Evolutionary conservation across 805 yeast genomes (phyloP).

Genomic region (Nadsonia fulvescens): DNA sequence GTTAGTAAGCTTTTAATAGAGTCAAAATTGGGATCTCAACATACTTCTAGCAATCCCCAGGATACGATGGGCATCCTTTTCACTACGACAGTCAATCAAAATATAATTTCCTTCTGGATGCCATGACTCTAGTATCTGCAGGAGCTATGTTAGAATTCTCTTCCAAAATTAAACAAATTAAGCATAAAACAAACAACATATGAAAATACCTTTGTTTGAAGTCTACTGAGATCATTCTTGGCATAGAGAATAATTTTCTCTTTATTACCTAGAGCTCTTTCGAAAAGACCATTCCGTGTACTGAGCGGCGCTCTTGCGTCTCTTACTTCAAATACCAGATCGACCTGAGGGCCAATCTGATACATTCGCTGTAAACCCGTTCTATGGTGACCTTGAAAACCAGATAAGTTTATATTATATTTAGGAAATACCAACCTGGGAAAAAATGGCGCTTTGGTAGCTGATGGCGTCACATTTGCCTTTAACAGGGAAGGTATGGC

Average conservation of each 20-base stretch:
- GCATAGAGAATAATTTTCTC: constrained; percentile 53
- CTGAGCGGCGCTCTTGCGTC: constrained; percentile 83
- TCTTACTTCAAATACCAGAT: constrained; percentile 65
- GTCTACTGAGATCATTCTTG: constrained; percentile 45
- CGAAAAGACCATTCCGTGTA: constrained; percentile 66
- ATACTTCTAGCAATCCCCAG: constrained; percentile 30
- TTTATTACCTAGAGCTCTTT: constrained; percentile 38
- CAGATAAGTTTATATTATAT: constrained; percentile 1
- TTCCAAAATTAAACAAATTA: too few relatives aligned
- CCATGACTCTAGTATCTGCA: constrained; percentile 32
- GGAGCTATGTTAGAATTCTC: too few relatives aligned
- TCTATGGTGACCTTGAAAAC: constrained; percentile 3
- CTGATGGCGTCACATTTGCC: too few relatives aligned
- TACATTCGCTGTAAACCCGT: too few relatives aligned
- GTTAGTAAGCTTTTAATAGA: too few relatives aligned
- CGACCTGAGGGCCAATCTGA: constrained; percentile 71
- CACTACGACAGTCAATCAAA: constrained; percentile 40
- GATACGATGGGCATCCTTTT: constrained; percentile 31
- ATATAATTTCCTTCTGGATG: constrained; percentile 31
- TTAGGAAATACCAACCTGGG: too few relatives aligned
- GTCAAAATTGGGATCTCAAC: too few relatives aligned
- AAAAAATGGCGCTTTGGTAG: too few relatives aligned
- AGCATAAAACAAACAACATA: too few relatives aligned
- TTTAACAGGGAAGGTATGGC: too few relatives aligned
- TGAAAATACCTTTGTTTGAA: constrained; percentile 22